phyloP scores from a whole-genome alignment of 768 basidiomycete species.

The Lactifluus piperatus region DNA sequence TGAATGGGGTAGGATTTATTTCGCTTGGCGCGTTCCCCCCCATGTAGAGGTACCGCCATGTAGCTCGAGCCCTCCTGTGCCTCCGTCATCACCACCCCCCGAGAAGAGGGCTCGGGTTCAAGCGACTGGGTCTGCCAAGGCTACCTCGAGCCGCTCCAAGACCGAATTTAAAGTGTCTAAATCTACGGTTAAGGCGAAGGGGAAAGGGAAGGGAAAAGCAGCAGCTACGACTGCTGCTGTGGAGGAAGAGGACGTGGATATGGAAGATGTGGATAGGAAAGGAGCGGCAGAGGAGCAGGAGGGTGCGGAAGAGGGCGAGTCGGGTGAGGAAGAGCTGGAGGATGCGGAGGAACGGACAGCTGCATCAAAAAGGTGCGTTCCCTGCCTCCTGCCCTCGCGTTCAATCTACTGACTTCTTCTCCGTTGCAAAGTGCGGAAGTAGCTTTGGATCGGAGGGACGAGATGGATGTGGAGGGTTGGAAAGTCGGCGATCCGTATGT shows the following conservation, averaged over 20 bases:
- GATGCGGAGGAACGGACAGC: slow-evolving; percentile 37
- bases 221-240: background rate
- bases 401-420: background rate
- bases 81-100: background rate
- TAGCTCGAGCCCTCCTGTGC: background rate
- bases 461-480: slow-evolving; percentile 81
- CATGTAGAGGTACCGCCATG: slow-evolving; percentile 6
- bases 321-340: slow-evolving; percentile 35
- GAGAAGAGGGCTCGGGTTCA: background rate
- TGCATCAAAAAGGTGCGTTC: slow-evolving; percentile 58
- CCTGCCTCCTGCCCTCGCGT: background rate
- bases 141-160: background rate
- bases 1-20: background rate
- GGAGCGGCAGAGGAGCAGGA: slow-evolving; percentile 24
- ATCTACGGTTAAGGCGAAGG: slow-evolving; percentile 9
- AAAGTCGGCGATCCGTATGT: slow-evolving; percentile 76
- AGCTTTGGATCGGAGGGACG: slow-evolving; percentile 46
- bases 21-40: background rate
- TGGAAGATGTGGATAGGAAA: slow-evolving; percentile 12
- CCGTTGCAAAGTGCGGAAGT: slow-evolving; percentile 51
- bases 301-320: slow-evolving; percentile 26
- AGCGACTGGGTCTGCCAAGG: background rate
- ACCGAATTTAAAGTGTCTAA: background rate
- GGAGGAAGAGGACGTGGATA: slow-evolving; percentile 17
- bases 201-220: slow-evolving; percentile 14